Conservation (phyloP, 2,329 filamentous ascomycete genomes). For the Ophiostoma australiae region DNA sequence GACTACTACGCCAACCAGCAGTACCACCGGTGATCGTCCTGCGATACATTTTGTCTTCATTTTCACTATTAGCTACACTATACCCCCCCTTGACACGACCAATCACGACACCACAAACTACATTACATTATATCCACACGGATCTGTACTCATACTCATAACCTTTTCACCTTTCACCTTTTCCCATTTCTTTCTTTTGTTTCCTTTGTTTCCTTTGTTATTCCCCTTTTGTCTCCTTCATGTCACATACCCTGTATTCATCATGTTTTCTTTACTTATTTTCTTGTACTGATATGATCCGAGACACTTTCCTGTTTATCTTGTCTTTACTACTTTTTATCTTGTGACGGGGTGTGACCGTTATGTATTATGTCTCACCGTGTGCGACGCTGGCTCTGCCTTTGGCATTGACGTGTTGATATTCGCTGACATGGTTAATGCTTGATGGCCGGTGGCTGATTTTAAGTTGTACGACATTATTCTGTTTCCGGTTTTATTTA, state of each 20-base stretch:
- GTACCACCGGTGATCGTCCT: neutral
- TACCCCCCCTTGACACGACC: neutral
- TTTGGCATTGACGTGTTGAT: neutral
- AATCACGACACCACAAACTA: neutral
- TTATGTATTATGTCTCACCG: neutral
- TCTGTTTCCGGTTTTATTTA: slow-evolving; percentile 7
- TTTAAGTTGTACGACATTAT: neutral
- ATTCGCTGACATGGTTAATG: neutral
- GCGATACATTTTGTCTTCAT: neutral
- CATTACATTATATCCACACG: slow-evolving; percentile 7
- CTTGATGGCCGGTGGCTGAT: neutral
- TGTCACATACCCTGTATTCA: neutral
- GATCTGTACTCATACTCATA: slow-evolving; percentile 14
- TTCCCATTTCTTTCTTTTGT: neutral
- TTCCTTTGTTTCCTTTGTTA: neutral
- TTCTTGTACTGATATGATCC: neutral
- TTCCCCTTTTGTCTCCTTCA: neutral
- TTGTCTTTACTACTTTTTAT: neutral
- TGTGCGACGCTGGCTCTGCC: neutral
- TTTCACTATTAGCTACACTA: neutral
- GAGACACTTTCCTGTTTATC: slow-evolving; percentile 4
- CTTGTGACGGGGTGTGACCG: slow-evolving; percentile 12
- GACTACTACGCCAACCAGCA: neutral
- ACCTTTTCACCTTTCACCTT: neutral
- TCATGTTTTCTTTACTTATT: neutral